Base-by-base conservation (phyloP, 2,329 filamentous ascomycete genomes). In the Cladosporium sp. region DNA sequence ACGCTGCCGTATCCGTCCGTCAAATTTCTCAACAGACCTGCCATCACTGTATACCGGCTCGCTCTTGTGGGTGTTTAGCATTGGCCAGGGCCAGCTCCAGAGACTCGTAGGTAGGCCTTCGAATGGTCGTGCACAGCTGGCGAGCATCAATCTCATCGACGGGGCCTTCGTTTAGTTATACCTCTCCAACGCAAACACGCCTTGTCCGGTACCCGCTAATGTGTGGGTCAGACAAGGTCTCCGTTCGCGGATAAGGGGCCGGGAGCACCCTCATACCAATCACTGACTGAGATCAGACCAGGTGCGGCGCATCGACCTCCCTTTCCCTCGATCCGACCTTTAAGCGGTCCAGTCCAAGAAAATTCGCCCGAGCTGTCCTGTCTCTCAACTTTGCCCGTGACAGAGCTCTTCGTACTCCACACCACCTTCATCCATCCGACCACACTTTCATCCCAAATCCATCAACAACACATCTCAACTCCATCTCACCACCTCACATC, bases 401-500 rank as follows among this genome's bases (percentile, higher is more conserved):
- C 64, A 64, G 58, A 62, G 57, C 63, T 61, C 60, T 60, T 62
- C 62, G 59, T 57, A 57, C 58, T 61, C 60, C 55, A 48, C 57
- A 58, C 44, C 49, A 58, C 56, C 51, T 52, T 47, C 58, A 61
- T 58, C 54, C 61, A 60, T 64, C 63, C 60, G 62, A 63, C 62
- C 63, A 61, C 61, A 62, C 61, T 63, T 64, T 65, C 64, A 62
- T 58, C 49, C 48, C 61, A 58, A 62, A 64, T 62, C 58, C 60
- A 59, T 61, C 61, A 56, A 62, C 60, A 59, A 53, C 56, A 58
- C 61, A 55, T 55, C 40, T 51, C 55, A 51, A 57, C 55, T 57
- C 45, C 53, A 56, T 56, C 45, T 47, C 44, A 70, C 70, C 66
- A 69, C 66, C 66, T 67, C 75, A 71, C 69, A 79, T 77, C 80